Base-by-base conservation (phyloP, 441 rosid genomes). In the Gossypium schwendimanii region DNA sequence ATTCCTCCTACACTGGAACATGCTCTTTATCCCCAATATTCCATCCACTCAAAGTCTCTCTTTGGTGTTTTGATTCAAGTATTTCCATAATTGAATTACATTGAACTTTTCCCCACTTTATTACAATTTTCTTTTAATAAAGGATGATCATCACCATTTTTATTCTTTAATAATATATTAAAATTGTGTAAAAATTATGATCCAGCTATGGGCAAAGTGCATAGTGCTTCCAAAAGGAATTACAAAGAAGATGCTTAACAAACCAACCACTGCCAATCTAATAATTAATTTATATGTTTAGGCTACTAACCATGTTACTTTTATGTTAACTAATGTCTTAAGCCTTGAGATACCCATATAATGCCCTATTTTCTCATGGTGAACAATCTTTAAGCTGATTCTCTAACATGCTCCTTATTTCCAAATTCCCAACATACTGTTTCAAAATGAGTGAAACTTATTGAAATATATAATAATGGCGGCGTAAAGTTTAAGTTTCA, bases 301-400 rank as follows among this genome's bases (percentile, higher is more conserved):
- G 50, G 68, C 26, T 18, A 63, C 67, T 18, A 36, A 17, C 67
- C 67, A 63, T 10, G 67, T 63, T 63, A 39, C 67, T 36, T 17
- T 0, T 36, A 36, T 36, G 67, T 63, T 63, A 63, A 63, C 18
- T 17, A 15, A 63, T 63, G 50, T 33, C 39, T 33, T 33, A 33
- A 33, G 39, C 47, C 26, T 17, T 36, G 9, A 63, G 49, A 63
- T 62, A 23, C 49, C 47, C 36, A 31, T 31, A 31, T 4, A 5
- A 31, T 31, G 36, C 36, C 54, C 26, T 18, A 11, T 18, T 63
- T 36, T 47, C 20, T 36, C 50, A 39, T 3, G 39, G 50, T 39
- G 11, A 60, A 18, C 8, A 36, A 23, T 21, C 36, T 65, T 6
- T 10, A 45, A 21, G 54, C 12, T 44, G 36, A 44, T 44, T 64